Conservation (phyloP, 306 rosid genomes). For the Citrullus amarus region DNA sequence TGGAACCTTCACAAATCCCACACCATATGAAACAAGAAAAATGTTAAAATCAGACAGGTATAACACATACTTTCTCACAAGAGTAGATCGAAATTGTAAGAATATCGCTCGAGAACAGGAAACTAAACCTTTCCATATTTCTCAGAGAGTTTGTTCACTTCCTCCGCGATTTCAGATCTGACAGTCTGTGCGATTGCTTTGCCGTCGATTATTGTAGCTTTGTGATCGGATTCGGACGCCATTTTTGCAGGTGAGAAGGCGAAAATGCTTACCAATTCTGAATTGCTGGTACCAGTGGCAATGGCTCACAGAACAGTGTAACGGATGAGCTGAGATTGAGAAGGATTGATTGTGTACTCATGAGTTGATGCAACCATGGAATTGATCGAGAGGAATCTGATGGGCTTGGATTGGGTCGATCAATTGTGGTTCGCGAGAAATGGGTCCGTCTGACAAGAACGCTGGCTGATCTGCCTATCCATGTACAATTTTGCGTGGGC, state of each 20-base stretch:
- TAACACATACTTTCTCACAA: neutral
- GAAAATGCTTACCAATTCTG: neutral
- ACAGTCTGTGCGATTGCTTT: constrained; percentile 61
- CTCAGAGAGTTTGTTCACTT: constrained; percentile 41
- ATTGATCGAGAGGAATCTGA: neutral
- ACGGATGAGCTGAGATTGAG: neutral
- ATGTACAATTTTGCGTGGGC: neutral
- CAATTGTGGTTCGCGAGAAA: neutral
- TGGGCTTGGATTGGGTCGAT: neutral
- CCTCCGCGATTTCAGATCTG: constrained; percentile 64
- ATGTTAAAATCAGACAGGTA: neutral
- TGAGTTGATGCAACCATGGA: neutral
- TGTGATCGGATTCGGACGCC: constrained; percentile 29
- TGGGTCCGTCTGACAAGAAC: neutral
- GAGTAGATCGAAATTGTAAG: neutral
- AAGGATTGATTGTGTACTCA: neutral
- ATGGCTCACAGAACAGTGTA: neutral
- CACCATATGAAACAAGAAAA: neutral
- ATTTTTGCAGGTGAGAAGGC: neutral
- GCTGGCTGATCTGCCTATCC: too few species aligned
- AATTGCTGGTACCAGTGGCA: neutral
- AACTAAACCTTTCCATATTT: constrained; percentile 60
- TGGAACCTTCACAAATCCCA: constrained; percentile 43
- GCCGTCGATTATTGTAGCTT: constrained; percentile 78
- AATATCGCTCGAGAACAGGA: neutral